Percentiles rank a stretch among this genome's conserved stretches.
These are phyloP conservation scores for Myxozyma kluyveri DNA, from an alignment of 805 yeast genomes.

Conservation along the genomic window DNA sequence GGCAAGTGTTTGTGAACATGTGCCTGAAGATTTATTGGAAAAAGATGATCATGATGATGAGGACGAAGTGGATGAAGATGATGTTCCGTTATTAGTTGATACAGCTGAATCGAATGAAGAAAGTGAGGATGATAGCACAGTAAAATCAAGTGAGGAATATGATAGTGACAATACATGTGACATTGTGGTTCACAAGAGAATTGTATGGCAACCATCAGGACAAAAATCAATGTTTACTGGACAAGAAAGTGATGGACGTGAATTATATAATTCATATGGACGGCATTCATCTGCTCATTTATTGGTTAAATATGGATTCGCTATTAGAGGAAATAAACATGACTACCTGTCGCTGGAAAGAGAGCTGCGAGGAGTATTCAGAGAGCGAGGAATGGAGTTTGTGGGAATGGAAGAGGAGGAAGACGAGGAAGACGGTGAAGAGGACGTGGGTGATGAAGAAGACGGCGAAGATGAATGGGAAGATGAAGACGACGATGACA, in stretches of 20 bases:
- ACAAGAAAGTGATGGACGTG: constrained; percentile 43
- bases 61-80: constrained; percentile 15
- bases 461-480: background rate
- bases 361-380: constrained; percentile 7
- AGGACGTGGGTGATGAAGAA: background rate
- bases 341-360: constrained; percentile 35
- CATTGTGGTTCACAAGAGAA: constrained; percentile 49
- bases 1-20: constrained; percentile 28
- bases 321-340: constrained; percentile 50
- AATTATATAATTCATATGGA: constrained; percentile 82
- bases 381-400: constrained; percentile 12
- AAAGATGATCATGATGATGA: constrained; percentile 33
- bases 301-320: constrained; percentile 77
- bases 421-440: background rate
- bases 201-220: constrained; percentile 34
- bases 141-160: background rate
- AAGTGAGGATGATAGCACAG: background rate
- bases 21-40: constrained; percentile 31
- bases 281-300: constrained; percentile 63
- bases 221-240: background rate
- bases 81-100: background rate
- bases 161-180: constrained; percentile 57
- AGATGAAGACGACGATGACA: background rate
- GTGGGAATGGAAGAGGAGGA: constrained; percentile 5
- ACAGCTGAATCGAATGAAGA: background rate